Conservation (phyloP, 371 early-diverging fungal genomes). For the Lichtheimia ramosa region DNA sequence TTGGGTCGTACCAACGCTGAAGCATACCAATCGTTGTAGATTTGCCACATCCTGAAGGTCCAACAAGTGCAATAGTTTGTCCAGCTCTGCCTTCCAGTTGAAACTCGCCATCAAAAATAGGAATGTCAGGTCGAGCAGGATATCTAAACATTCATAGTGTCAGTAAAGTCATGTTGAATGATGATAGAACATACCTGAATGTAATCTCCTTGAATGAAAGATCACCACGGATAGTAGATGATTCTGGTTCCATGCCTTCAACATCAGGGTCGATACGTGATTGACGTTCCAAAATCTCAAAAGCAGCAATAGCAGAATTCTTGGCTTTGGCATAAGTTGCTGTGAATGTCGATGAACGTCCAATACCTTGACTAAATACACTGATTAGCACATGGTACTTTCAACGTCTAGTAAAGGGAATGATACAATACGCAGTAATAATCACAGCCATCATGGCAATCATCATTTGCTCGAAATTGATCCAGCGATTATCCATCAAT, state of each 20-base stretch:
- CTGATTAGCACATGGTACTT: too few relatives aligned
- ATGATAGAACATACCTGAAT: slow-evolving; percentile 42
- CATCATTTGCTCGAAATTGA: slow-evolving; percentile 50
- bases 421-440: slow-evolving; percentile 51
- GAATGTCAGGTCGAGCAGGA: slow-evolving; percentile 75
- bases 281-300: slow-evolving; percentile 73
- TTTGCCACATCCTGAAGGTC: slow-evolving; percentile 88
- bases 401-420: too few relatives aligned
- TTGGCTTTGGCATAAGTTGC: slow-evolving; percentile 77
- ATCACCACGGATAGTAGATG: slow-evolving; percentile 48
- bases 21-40: slow-evolving; percentile 81
- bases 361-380: slow-evolving; percentile 52
- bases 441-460: slow-evolving; percentile 74
- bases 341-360: slow-evolving; percentile 56
- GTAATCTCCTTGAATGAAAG: slow-evolving; percentile 59
- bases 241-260: slow-evolving; percentile 53
- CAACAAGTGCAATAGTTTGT: slow-evolving; percentile 86
- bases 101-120: slow-evolving; percentile 75
- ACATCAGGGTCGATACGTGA: slow-evolving; percentile 71
- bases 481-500: slow-evolving; percentile 34
- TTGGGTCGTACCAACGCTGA: slow-evolving; percentile 85
- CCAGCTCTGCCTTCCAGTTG: slow-evolving; percentile 72
- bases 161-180: background rate
- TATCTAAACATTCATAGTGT: slow-evolving; percentile 40
- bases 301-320: slow-evolving; percentile 76